Conservation (phyloP, 108 stramenopile genomes). For the Cyclotella cryptica region DNA sequence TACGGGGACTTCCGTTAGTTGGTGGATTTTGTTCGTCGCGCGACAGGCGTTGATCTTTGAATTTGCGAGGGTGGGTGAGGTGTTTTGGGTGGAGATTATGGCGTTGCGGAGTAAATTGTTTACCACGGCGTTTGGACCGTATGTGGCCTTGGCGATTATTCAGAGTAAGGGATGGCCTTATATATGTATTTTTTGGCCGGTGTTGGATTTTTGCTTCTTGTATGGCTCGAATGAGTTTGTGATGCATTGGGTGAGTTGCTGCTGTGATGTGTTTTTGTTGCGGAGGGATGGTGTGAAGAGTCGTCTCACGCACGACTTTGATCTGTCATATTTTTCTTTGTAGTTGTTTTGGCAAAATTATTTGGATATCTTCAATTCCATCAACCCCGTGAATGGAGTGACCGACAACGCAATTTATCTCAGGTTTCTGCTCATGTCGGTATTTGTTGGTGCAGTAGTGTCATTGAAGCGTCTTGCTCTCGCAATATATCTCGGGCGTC, state of each 20-base stretch:
- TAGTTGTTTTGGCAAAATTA: slow-evolving; percentile 50
- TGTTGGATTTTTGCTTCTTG: slow-evolving; percentile 43
- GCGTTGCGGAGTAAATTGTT: slow-evolving; percentile 49
- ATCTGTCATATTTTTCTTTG: not conserved
- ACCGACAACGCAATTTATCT: slow-evolving; percentile 23
- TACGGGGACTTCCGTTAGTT: slow-evolving; percentile 43
- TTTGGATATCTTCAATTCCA: slow-evolving; percentile 47
- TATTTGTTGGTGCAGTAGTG: slow-evolving; percentile 55
- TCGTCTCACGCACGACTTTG: not conserved
- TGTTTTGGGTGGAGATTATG: slow-evolving; percentile 55
- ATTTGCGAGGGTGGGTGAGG: slow-evolving; percentile 34
- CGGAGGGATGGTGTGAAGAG: not conserved
- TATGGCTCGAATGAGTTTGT: slow-evolving; percentile 37
- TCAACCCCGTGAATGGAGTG: slow-evolving; percentile 40
- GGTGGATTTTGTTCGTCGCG: slow-evolving; percentile 49
- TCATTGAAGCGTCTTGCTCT: slow-evolving; percentile 66
- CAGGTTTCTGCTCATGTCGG: slow-evolving; percentile 21
- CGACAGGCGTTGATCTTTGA: slow-evolving; percentile 46
- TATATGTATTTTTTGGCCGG: slow-evolving; percentile 48
- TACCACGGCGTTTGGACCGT: slow-evolving; percentile 39
- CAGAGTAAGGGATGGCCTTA: slow-evolving; percentile 56
- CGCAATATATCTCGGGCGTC: slow-evolving; percentile 64
- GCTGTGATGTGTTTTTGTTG: no score
- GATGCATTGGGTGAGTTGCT: slow-evolving; percentile 40
- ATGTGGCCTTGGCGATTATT: slow-evolving; percentile 46